These are phyloP conservation scores for Singerocomus inundabilis DNA, from an alignment of 1,284 basidiomycete species.

Conservation along the genomic window DNA sequence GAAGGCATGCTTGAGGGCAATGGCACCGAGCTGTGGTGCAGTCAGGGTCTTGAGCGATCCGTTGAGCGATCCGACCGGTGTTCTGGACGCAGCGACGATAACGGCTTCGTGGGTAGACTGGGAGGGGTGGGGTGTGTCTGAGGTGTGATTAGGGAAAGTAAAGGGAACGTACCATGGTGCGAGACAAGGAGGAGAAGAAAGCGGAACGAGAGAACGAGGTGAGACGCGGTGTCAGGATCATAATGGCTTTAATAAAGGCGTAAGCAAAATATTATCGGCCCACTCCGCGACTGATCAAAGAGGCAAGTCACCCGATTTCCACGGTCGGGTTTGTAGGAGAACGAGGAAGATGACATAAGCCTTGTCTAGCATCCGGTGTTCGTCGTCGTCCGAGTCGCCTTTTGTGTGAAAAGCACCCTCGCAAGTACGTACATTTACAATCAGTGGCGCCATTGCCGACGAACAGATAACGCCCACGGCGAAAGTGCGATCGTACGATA, in stretches of 20 bases:
- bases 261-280: slow-evolving; percentile 21
- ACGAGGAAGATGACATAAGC: too few relatives aligned
- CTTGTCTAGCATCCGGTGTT: too few relatives aligned
- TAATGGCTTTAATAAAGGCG: slow-evolving; percentile 11
- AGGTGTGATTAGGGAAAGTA: neutral
- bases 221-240: slow-evolving; percentile 39
- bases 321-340: neutral
- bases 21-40: slow-evolving; percentile 87
- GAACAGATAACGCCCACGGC: neutral
- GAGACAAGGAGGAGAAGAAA: slow-evolving; percentile 32
- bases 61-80: slow-evolving; percentile 92
- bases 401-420: too few relatives aligned
- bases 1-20: slow-evolving; percentile 90
- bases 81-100: slow-evolving; percentile 93
- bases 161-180: slow-evolving; percentile 45
- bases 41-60: slow-evolving; percentile 87
- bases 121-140: slow-evolving; percentile 6
- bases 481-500: slow-evolving; percentile 9
- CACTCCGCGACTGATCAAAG: slow-evolving; percentile 22
- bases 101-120: slow-evolving; percentile 73
- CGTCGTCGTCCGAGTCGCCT: too few relatives aligned
- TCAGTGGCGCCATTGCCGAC: neutral
- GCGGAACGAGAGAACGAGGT: slow-evolving; percentile 35
- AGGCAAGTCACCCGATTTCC: slow-evolving; percentile 1
- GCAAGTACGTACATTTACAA: too few relatives aligned